Base-by-base conservation (phyloP, 257 asterid genomes). In the Gentiana dahurica region DNA sequence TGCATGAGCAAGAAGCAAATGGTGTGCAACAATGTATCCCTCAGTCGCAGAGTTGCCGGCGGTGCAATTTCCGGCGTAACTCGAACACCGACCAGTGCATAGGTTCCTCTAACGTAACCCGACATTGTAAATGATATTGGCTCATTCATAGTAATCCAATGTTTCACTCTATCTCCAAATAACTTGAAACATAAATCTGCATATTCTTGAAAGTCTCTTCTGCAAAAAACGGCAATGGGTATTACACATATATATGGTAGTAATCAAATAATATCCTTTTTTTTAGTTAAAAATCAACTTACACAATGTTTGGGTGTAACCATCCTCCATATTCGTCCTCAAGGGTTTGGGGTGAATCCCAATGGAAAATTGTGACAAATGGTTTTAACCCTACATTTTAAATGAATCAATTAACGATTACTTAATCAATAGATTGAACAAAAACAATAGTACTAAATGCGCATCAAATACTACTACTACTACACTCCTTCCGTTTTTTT, bases 291-390 rank as follows among this genome's bases (percentile, higher is more conserved):
- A 8, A 53, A 3, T 53, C 37, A 10, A 57, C 72, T 61, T 61
- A 67, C 72, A 51, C 63, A 3, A 67, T 55, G 6, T 43, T 8
- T 35, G 63, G 45, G 47, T 49, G 51, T 12, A 67, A 15, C 52
- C 58, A 67, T 8, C 72, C 72, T 33, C 58, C 38, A 33, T 67
- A 67, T 52, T 67, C 67, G 36, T 61, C 64, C 35, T 67, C 68
- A 34, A 67, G 60, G 8, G 68, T 49, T 43, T 61, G 72, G 6
- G 72, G 72, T 12, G 53, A 7, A 41, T 57, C 61, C 51, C 51
- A 57, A 37, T 57, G 61, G 39, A 57, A 57, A 51, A 61, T 32
- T 8, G 72, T 67, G 15, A 67, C 44, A 24, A 43, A 67, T 15
- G 72, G 72, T 53, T 39, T 57, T 53, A 67, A 59, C 12, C 66